Base-by-base conservation (phyloP, 768 basidiomycete genomes). In the Neoboletus brunneissimus region DNA sequence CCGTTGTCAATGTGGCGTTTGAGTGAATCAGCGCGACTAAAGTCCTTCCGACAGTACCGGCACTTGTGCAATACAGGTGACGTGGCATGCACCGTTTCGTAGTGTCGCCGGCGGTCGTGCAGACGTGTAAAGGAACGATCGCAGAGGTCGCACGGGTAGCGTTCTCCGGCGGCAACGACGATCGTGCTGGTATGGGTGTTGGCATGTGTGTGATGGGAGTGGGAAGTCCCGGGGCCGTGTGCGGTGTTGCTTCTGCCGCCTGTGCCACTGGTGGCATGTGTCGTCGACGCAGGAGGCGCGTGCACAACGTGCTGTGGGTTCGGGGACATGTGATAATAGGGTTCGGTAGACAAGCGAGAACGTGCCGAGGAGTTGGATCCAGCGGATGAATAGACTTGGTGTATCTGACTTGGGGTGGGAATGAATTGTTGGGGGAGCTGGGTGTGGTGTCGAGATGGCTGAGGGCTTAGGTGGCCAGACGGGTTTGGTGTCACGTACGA, bases 1-100 rank as follows among this genome's bases (percentile, higher is more conserved):
- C 89, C 89, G 62, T 90, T 89, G 76, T 91, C 89, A 51, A 87
- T 63, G 72, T 92, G 90, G 68, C 90, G 79, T 73, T 91, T 92
- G 61, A 91, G 77, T 56, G 90, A 91, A 73, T 89, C 88, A 48
- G 74, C 80, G 69, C 90, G 83, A 74, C 87, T 88, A 69, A 91
- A 90, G 66, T 85, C 85, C 72, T 90, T 91, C 63, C 80, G 78
- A 72, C 90, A 91, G 68, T 77, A 85, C 27, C 79, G 80, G 72
- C 90, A 91, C 50, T 78, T 80, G 68, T 91, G 88, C 61, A 82
- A 74, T 55, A 84, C 77, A 22, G 87, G 85, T 15, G 79, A 77
- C 35, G 84, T 67, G 43, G 84, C 77, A 64, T 91, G 89, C 63
- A 89, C 86, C 16, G 86, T 88, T 71, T 90, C 88, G 62, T 83